A percentile compares a stretch with the other conserved stretches of the same genome.
phyloP scores from a whole-genome alignment of 768 basidiomycete genomes.

The Collybiopsis confluens region DNA sequence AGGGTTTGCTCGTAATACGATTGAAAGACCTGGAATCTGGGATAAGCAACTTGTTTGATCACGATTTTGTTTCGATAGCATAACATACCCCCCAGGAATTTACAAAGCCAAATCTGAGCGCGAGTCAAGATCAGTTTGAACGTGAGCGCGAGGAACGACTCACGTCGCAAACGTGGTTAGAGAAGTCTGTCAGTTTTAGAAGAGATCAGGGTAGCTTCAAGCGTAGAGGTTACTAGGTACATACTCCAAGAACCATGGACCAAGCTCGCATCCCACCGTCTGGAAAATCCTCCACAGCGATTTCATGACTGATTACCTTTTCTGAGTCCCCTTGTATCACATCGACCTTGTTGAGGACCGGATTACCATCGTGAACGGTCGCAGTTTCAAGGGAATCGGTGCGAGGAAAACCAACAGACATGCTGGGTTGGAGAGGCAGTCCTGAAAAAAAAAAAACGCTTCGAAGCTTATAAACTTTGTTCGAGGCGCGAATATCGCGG shows the following conservation, averaged over 20 bases:
- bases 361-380: background rate
- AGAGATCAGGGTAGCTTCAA: background rate
- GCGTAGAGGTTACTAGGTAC: background rate
- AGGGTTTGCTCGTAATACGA: background rate
- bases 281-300: slow-evolving; percentile 19
- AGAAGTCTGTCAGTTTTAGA: background rate
- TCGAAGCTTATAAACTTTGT: too few relatives aligned
- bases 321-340: background rate
- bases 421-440: background rate
- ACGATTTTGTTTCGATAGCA: too few relatives aligned
- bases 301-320: background rate
- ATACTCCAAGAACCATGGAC: slow-evolving; percentile 34
- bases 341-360: background rate
- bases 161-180: slow-evolving; percentile 1
- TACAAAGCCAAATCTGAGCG: slow-evolving; percentile 37
- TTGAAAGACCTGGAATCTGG: slow-evolving; percentile 34
- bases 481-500: too few relatives aligned
- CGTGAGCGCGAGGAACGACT: background rate
- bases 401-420: background rate
- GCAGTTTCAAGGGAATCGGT: background rate
- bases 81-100: slow-evolving; percentile 43
- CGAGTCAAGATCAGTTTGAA: background rate
- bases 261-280: slow-evolving; percentile 39
- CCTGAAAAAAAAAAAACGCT: too few relatives aligned
- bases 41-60: too few relatives aligned